Evolutionary conservation across 73 alveolate species (phyloP), one percentile per base, ranked within the genome.

Genomic region (Tetrahymena elliotti): DNA sequence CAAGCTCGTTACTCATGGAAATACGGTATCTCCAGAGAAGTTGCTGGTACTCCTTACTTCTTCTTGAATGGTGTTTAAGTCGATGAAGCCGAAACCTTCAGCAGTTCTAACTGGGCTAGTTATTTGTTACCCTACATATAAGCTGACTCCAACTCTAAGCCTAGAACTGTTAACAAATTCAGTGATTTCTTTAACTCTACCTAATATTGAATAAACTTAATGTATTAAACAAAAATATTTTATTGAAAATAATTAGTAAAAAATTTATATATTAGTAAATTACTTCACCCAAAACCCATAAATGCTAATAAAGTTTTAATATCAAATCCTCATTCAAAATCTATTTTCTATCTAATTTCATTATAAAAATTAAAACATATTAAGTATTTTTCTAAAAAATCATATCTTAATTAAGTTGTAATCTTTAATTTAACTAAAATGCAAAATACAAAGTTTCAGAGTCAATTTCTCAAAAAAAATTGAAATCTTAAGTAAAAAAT

Each of bases 11-110:
- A 47, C 16, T 84, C 95, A 83, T 94, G 96, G 96, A 94, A 94
- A 88, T 94, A 94, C 34, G 96, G 95, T 84, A 88, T 94, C 37
- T 52, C 93, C 16, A 94, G 96, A 94, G 93, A 92, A 52, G 93
- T 94, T 18, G 93, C 93, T 22, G 96, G 96, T 84, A 94, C 96
- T 47, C 96, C 96, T 47, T 47, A 52, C 35, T 68, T 94, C 52
- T 94, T 94, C 52, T 94, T 94, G 27, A 94, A 94, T 35, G 95
- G 95, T 24, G 93, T 94, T 47, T 35, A 39, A 47, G 83, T 94
- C 20, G 96, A 94, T 94, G 84, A 93, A n/a, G 96, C 94, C 20
- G 95, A 94, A 92, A 68, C 37, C n/a, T 68, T 68, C 88, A 68
- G 88, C 88, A 68, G 88, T 68, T n/a, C 88, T 31, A 68, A 35